Evolutionary conservation across 2,329 filamentous ascomycete genomes (phyloP).

Genomic region (Tolypocladium paradoxum): DNA sequence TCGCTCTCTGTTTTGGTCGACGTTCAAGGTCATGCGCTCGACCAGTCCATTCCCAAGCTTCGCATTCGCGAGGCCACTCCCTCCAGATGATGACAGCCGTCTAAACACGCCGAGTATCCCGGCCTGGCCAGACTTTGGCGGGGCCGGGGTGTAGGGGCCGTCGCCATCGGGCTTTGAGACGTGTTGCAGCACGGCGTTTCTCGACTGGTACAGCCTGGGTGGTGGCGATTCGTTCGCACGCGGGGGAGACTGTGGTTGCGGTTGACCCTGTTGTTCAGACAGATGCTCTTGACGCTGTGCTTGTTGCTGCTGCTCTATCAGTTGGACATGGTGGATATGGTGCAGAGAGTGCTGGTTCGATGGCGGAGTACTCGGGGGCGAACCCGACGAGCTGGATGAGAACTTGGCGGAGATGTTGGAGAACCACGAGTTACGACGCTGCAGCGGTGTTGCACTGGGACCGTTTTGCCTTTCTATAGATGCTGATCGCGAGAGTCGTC

Average conservation of each 20-base stretch:
- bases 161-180: slow-evolving; percentile 45
- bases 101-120: slow-evolving; percentile 77
- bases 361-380: slow-evolving; percentile 18
- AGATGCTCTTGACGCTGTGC: slow-evolving; percentile 1
- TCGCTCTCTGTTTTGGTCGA: slow-evolving; percentile 69
- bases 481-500: slow-evolving; percentile 19
- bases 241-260: slow-evolving; percentile 12
- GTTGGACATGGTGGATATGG: slow-evolving; percentile 5
- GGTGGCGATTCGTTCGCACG: slow-evolving; percentile 29
- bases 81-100: slow-evolving; percentile 61
- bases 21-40: slow-evolving; percentile 71
- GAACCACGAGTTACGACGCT: slow-evolving; percentile 76
- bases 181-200: slow-evolving; percentile 50
- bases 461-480: slow-evolving; percentile 23
- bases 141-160: slow-evolving; percentile 62
- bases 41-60: slow-evolving; percentile 54
- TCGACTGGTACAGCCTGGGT: slow-evolving; percentile 37
- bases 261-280: not conserved
- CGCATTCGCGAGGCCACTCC: slow-evolving; percentile 17
- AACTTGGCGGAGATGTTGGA: slow-evolving; percentile 90
- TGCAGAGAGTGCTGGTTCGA: slow-evolving; percentile 5
- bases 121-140: slow-evolving; percentile 55
- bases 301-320: slow-evolving; percentile 8
- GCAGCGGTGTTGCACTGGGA: slow-evolving; percentile 23
- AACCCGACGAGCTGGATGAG: slow-evolving; percentile 42